Evolutionary conservation across 306 rosid genomes (phyloP).

Genomic region (Albizia julibrissin): DNA sequence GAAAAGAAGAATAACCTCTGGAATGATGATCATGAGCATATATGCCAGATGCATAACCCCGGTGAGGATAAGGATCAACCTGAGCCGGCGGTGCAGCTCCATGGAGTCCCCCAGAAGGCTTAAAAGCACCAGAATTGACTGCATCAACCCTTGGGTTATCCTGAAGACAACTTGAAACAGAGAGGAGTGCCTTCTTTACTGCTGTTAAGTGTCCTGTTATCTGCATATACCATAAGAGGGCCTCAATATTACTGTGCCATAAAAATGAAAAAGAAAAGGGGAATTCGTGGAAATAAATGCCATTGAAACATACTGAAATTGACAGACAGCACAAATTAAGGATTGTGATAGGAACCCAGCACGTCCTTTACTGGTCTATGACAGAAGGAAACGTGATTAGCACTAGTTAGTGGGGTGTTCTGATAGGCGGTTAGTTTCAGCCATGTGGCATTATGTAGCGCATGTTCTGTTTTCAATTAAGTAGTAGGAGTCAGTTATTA

Average conservation of each 20-base stretch:
- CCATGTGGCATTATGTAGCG: too few relatives aligned
- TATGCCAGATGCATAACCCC: constrained; percentile 47
- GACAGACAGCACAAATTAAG: background rate
- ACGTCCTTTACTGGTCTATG: too few relatives aligned
- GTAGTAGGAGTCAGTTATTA: too few relatives aligned
- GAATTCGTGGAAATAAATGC: background rate
- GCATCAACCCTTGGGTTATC: constrained; percentile 53
- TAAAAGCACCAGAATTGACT: constrained; percentile 48
- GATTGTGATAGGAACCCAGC: background rate
- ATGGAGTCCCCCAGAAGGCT: constrained; percentile 42
- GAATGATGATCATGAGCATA: constrained; percentile 57
- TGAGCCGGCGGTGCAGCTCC: constrained; percentile 44
- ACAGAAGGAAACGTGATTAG: too few relatives aligned
- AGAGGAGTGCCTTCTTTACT: constrained; percentile 76
- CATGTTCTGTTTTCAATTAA: too few relatives aligned
- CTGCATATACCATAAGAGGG: constrained; percentile 47
- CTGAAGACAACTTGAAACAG: constrained; percentile 67
- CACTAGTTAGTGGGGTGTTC: too few relatives aligned
- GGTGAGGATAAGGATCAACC: constrained; percentile 51
- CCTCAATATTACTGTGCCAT: constrained; percentile 7
- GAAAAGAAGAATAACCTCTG: constrained; percentile 58
- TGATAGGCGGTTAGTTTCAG: too few relatives aligned
- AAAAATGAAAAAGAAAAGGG: background rate
- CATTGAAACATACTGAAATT: background rate
- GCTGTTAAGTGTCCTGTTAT: constrained; percentile 62